A percentile compares a stretch with the other conserved stretches of the same genome.
phyloP scores from a whole-genome alignment of 1,284 basidiomycete genomes.

The Apiotrichum laibachii region DNA sequence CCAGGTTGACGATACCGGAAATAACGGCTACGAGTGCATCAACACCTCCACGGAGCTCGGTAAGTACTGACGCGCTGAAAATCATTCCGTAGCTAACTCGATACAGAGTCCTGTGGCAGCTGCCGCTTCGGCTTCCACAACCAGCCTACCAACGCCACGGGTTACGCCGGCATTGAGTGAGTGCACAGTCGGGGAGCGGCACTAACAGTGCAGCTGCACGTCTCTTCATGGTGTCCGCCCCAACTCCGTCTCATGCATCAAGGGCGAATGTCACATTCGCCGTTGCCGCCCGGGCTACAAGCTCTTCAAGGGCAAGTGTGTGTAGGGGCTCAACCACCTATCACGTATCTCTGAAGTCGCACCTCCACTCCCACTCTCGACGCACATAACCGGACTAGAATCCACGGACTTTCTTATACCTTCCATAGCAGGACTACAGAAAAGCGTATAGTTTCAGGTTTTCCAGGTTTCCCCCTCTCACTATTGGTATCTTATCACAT shows the following conservation, averaged over 20 bases:
- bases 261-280: background rate
- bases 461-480: too few relatives aligned
- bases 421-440: too few relatives aligned
- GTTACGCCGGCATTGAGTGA: background rate
- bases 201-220: background rate
- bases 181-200: background rate
- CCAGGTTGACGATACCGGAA: background rate
- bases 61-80: background rate
- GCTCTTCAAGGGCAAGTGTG: background rate
- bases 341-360: too few relatives aligned
- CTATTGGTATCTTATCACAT: too few relatives aligned
- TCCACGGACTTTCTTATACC: too few relatives aligned
- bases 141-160: background rate
- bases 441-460: too few relatives aligned
- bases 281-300: background rate
- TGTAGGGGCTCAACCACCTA: background rate
- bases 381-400: too few relatives aligned
- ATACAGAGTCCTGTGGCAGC: constrained; percentile 5
- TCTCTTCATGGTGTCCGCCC: background rate
- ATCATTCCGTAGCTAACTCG: background rate
- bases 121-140: constrained; percentile 1
- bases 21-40: constrained; percentile 5
- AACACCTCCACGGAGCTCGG: background rate
- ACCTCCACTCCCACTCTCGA: too few relatives aligned
- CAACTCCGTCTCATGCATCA: background rate